Conservation (phyloP, 768 basidiomycete genomes). For the Neoboletus subvelutipes region DNA sequence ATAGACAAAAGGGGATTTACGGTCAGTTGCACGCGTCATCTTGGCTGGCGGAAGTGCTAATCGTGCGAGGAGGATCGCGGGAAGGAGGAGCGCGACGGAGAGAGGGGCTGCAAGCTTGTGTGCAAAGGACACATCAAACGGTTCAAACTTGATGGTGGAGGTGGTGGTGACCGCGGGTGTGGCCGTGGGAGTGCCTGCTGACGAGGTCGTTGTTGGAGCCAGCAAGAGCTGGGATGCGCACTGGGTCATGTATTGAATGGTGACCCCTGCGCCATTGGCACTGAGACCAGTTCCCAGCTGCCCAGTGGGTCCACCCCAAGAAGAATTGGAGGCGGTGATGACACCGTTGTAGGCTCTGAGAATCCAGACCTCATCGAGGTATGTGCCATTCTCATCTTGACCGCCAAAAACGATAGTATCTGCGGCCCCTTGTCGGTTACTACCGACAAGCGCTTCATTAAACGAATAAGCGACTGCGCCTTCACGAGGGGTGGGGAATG, state of each 20-base stretch:
- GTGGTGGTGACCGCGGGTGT: conserved; percentile 16
- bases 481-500: conserved; percentile 66
- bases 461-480: conserved; percentile 68
- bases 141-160: conserved; percentile 18
- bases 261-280: conserved; percentile 69
- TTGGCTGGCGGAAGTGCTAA: conserved; percentile 40
- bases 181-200: conserved; percentile 12
- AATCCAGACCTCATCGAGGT: conserved; percentile 77
- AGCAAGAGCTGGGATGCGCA: conserved; percentile 50
- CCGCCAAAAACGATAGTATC: conserved; percentile 84
- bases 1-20: conserved; percentile 33
- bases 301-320: conserved; percentile 71
- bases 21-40: conserved; percentile 20
- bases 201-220: conserved; percentile 24
- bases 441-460: conserved; percentile 54
- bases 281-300: conserved; percentile 57
- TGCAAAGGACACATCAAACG: conserved; percentile 42
- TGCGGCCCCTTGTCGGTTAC: conserved; percentile 44
- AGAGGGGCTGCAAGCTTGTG: conserved; percentile 51
- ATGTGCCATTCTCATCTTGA: conserved; percentile 60
- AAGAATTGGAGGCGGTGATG: conserved; percentile 50
- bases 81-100: conserved; percentile 46
- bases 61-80: conserved; percentile 42
- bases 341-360: conserved; percentile 69
- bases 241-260: conserved; percentile 52